Evolutionary conservation across 2,329 filamentous ascomycete species (phyloP), one percentile per base, ranked within the genome.

Genomic region (Bertia moriformis): DNA sequence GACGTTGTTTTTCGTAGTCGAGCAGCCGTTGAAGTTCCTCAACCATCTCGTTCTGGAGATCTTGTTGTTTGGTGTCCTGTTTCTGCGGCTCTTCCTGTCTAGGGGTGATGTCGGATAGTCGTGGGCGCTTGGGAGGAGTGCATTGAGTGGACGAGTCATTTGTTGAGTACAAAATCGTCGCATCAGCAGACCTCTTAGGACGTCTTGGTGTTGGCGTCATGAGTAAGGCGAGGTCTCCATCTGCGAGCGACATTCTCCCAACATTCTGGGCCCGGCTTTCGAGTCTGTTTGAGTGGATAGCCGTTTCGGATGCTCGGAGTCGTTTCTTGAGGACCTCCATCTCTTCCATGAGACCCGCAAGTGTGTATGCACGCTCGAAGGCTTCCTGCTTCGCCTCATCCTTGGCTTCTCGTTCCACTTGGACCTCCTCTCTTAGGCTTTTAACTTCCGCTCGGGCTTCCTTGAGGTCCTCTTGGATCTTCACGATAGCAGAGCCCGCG

Each of bases 401-500:
- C 45, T 63, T 65, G 18, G 57, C 52, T 12, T 59, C 52, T 60
- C 66, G 55, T 61, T 69, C 54, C 57, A 52, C 43, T 49, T 68
- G 40, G 50, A 71, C 56, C 60, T 76, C 51, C 51, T 69, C 63
- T 49, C 71, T 70, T 17, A 69, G 54, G 7, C 60, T 54, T 45
- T 62, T 67, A 18, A 69, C 52, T 43, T 67, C 66, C 1, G 47
- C 49, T 42, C 57, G 57, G 4, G 54, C 49, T 17, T 61, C 51
- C 37, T 62, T 63, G 17, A 66, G 44, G 42, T 65, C 61, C 42
- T 74, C 70, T 47, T 74, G 69, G 4, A 63, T 48, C 46, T 73
- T 71, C 2, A 75, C 63, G 18, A 73, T 45, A 2, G 59, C 57
- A 2, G 70, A 71, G 4, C 67, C 66, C 4, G 68, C 65, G 38